These are phyloP conservation scores for Scenedesmus sp. DNA, from an alignment of 163 green algal genomes.

Conservation along the genomic window DNA sequence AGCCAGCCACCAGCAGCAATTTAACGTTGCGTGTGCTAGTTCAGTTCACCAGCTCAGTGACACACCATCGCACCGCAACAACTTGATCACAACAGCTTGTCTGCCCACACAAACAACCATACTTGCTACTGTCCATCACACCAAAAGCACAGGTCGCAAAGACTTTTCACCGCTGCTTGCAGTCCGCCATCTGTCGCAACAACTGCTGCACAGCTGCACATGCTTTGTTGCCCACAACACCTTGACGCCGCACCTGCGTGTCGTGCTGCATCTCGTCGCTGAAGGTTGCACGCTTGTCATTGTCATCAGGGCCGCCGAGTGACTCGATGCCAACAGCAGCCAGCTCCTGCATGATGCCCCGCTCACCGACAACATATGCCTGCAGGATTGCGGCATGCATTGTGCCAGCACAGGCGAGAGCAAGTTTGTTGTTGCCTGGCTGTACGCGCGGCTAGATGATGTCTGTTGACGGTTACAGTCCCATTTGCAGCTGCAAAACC, in stretches of 20 bases:
- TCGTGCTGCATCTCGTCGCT: slow-evolving; percentile 44
- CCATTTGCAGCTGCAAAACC: too few relatives aligned
- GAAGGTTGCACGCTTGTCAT: slow-evolving; percentile 52
- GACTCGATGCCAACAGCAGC: slow-evolving; percentile 54
- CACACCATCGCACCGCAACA: too few relatives aligned
- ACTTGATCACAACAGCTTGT: too few relatives aligned
- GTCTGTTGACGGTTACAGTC: too few relatives aligned
- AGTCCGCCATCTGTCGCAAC: neutral
- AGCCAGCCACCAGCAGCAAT: too few relatives aligned
- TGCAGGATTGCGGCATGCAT: neutral
- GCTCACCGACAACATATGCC: slow-evolving; percentile 71
- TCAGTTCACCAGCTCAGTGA: too few relatives aligned
- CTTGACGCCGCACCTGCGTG: neutral
- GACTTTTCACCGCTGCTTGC: neutral
- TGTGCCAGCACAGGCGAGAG: neutral
- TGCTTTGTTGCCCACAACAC: neutral
- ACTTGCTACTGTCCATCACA: too few relatives aligned
- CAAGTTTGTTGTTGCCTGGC: neutral
- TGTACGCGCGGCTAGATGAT: neutral
- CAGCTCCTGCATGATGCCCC: slow-evolving; percentile 69
- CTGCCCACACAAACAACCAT: too few relatives aligned
- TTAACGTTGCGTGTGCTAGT: too few relatives aligned
- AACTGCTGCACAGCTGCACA: neutral
- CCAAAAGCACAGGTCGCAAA: slow-evolving; percentile 2
- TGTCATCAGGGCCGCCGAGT: slow-evolving; percentile 63